Base-by-base conservation (phyloP, 352 stramenopile species). In the Pythium phragmiticola region DNA sequence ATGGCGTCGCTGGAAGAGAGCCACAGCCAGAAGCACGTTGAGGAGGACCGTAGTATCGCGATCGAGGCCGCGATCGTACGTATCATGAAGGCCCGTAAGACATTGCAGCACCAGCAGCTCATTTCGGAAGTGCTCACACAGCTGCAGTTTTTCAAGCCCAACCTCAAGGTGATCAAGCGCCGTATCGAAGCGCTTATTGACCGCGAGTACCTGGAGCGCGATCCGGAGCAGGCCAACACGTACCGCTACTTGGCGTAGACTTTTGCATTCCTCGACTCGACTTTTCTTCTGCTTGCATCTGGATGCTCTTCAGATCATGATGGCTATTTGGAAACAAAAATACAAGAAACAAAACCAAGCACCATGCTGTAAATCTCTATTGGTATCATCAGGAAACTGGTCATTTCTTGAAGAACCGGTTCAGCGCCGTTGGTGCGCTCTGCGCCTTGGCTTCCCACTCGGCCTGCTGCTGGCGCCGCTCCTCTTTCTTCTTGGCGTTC, bases 51-150 rank as follows among this genome's bases (percentile, higher is more conserved):
- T 42, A 91, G 90, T 63, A 98, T 98, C 78, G 96, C 97, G 19
- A 99, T 99, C 73, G 98, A 99, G 84, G 98, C 98, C 41, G 96
- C 97, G 13, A 99, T 99, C 70, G 98, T 99, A 43, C 94, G 98
- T 74, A 99, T 99, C 80, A 99, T 99, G 98, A 99, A 99, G 82
- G 96, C 96, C 19, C 81, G 96, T 61, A 99, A 99, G 78, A 98
- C 94, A 34, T 79, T 99, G 57, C 83, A 96, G 58, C 97, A 99
- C 75, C 95, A 99, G 73, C 92, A 99, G 73, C 87, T 99, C 13
- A 91, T 99, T 47, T 98, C 97, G 39, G 97, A 99, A 77, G 97
- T 99, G 55, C 75, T 99, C 42, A 96, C 81, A 37, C 97, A 99
- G 71, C 83, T 99, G 37, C 82, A 90, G 7, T 99, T 99, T 72